Percentiles rank a stretch among this genome's conserved stretches.
Evolutionary conservation across 768 basidiomycete genomes (phyloP).

Genomic region (Rhodocollybia butyracea): DNA sequence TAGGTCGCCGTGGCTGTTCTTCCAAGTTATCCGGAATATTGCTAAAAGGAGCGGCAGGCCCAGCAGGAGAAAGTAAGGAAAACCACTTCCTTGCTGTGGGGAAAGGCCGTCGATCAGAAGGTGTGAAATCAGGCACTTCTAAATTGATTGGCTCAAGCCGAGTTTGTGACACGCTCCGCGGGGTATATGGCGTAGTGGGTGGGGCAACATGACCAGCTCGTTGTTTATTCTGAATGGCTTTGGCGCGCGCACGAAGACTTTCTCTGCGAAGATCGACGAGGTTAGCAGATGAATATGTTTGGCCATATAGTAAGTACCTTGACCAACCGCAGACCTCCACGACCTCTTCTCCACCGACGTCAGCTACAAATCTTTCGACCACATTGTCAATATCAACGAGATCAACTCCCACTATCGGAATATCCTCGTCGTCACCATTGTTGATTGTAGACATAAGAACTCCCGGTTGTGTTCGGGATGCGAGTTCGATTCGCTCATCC

Average conservation of each 20-base stretch:
- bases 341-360: constrained; percentile 44
- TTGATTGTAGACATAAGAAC: constrained; percentile 6
- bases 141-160: constrained; percentile 22
- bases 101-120: constrained; percentile 34
- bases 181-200: constrained; percentile 42
- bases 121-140: constrained; percentile 54
- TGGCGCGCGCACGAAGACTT: constrained; percentile 45
- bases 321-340: constrained; percentile 52
- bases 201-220: constrained; percentile 53
- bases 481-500: constrained; percentile 58
- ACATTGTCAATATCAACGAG: constrained; percentile 54
- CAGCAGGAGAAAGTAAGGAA: constrained; percentile 20
- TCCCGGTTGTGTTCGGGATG: background rate
- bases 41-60: constrained; percentile 29
- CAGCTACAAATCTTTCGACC: constrained; percentile 51
- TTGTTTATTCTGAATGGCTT: constrained; percentile 60
- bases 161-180: constrained; percentile 13
- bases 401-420: constrained; percentile 47
- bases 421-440: constrained; percentile 20
- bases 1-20: constrained; percentile 14
- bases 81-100: constrained; percentile 23
- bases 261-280: constrained; percentile 33
- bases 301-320: constrained; percentile 33
- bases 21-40: constrained; percentile 22
- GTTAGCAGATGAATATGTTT: background rate